Base-by-base conservation (phyloP, 2,329 filamentous ascomycete genomes). In the Knufia petricola region DNA sequence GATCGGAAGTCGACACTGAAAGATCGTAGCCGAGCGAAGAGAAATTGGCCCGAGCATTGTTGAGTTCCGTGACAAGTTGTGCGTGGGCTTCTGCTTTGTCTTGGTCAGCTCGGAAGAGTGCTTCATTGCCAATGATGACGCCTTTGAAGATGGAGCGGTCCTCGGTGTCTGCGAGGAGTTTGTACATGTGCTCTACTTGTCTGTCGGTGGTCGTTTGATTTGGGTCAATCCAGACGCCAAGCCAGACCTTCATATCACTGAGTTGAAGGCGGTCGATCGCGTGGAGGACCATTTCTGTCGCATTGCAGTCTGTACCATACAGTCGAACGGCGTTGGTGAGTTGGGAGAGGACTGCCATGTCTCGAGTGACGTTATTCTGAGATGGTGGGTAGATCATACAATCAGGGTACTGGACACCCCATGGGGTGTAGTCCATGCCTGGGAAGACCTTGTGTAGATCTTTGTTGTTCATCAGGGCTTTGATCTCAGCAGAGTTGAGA, bases 291-390 rank as follows among this genome's bases (percentile, higher is more conserved):
- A 96, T 92, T 65, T 95, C 79, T 0, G 90, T 96, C 67, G 96
- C 90, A 66, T 95, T 95, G 75, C 90, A 96, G 69, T 96, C 90
- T 10, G 87, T 96, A 43, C 90, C 90, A 64, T 96, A 96, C 1
- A 95, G 74, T 6, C 90, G 83, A 41, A 96, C 78, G 2, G 81
- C 82, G 63, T 94, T 89, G 51, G 88, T 95, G 37, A 96, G 73
- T 64, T 95, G 88, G 10, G 85, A 88, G 45, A 96, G 79, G 8
- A 95, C 82, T 1, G 92, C 90, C 50, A 95, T 72, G 63, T 96
- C 90, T 46, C 87, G 81, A 0, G 92, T 96, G 56, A 96, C 75
- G 63, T 96, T 95, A 69, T 96, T 95, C 63, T 95, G 90, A 28
- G 83, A 89, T 0, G 90, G 85, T 1, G 86, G 85, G 57, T 82